A percentile compares a stretch with the other conserved stretches of the same genome.
Conservation (phyloP, 108 stramenopile genomes). For the Parmales sp. region DNA sequence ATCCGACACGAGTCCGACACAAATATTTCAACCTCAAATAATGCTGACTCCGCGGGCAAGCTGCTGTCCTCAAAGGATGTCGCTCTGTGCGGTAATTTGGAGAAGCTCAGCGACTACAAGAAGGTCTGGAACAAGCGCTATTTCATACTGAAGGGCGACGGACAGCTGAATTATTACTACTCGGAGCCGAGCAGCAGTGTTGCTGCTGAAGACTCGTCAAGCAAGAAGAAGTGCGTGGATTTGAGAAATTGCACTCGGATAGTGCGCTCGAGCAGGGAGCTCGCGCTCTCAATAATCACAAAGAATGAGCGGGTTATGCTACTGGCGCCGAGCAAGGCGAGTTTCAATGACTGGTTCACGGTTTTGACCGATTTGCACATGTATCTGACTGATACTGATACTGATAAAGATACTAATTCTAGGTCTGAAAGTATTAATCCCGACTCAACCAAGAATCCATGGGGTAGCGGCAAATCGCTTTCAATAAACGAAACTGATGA, state of each 20-base stretch:
- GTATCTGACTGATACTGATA: too few species aligned
- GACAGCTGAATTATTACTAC: neutral
- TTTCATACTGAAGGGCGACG: neutral
- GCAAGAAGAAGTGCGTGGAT: neutral
- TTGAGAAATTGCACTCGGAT: neutral
- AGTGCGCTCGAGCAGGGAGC: neutral
- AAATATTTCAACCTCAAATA: too few species aligned
- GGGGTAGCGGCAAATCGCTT: too few species aligned
- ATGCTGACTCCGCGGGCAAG: too few species aligned
- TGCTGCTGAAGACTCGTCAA: neutral
- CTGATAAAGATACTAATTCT: too few species aligned
- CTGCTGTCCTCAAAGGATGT: too few species aligned
- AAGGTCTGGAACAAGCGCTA: conserved; percentile 6
- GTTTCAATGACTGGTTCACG: neutral
- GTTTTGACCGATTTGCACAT: neutral
- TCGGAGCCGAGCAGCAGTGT: neutral
- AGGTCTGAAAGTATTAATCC: too few species aligned
- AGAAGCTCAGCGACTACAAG: neutral
- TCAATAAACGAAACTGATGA: too few species aligned
- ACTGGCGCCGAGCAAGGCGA: neutral
- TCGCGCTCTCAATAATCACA: neutral
- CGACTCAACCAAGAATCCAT: neutral
- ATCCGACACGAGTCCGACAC: too few species aligned
- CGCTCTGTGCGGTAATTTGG: neutral
- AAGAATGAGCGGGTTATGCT: neutral